These are phyloP conservation scores for Oxytropis ochrocephala DNA, from an alignment of 306 rosid species.

Conservation along the genomic window DNA sequence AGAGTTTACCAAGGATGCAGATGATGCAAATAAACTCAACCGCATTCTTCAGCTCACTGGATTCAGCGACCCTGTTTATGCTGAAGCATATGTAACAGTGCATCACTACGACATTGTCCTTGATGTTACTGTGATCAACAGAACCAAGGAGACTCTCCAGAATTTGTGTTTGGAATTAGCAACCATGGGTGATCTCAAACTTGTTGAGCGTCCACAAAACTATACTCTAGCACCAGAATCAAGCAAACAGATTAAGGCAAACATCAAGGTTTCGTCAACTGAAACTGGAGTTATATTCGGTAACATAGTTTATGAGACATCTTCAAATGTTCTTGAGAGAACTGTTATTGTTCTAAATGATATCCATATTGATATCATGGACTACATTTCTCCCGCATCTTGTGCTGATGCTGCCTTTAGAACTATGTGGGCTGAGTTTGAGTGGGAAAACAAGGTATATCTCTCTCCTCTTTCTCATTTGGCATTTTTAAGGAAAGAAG, in stretches of 20 bases:
- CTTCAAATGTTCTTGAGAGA: conserved; percentile 89
- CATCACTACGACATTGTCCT: conserved; percentile 96
- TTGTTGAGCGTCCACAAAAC: conserved; percentile 97
- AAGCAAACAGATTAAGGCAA: conserved; percentile 93
- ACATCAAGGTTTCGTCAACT: conserved; percentile 96
- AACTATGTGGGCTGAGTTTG: conserved; percentile 99
- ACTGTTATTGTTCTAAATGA: conserved; percentile 91
- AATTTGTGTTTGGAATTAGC: conserved; percentile 98
- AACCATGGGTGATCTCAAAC: conserved; percentile 98
- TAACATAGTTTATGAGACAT: conserved; percentile 90
- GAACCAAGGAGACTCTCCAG: conserved; percentile 96
- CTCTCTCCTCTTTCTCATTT: background rate
- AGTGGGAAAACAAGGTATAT: conserved; percentile 98
- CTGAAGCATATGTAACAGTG: conserved; percentile 97
- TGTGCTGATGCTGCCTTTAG: conserved; percentile 91
- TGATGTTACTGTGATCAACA: conserved; percentile 94
- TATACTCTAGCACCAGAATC: conserved; percentile 97
- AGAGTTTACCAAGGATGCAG: conserved; percentile 81
- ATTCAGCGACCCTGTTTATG: conserved; percentile 98
- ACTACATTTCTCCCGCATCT: conserved; percentile 94
- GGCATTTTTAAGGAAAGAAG: background rate
- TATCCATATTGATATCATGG: conserved; percentile 99
- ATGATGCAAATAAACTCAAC: conserved; percentile 89
- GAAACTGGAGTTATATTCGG: conserved; percentile 98
- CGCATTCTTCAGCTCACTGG: conserved; percentile 99